Conservation (phyloP, 441 rosid species). For the Kokia cookei region DNA sequence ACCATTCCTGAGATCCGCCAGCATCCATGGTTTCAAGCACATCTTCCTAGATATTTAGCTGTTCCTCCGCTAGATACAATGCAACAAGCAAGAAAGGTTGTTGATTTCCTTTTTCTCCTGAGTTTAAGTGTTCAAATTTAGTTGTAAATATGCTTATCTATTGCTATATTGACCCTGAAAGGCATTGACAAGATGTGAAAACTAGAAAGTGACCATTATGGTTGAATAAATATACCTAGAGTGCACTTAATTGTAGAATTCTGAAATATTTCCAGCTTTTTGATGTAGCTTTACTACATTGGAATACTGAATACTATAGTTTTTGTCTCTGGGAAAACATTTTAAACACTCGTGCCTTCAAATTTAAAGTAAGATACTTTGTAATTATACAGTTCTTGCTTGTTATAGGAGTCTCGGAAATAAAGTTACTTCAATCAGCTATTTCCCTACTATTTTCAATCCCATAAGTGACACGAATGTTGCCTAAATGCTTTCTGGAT, state of each 20-base stretch:
- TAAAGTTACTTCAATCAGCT: background rate
- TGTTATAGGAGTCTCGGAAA: background rate
- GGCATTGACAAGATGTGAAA: background rate
- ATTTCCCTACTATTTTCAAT: background rate
- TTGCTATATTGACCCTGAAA: background rate
- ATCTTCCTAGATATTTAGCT: constrained; percentile 93
- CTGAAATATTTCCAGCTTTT: background rate
- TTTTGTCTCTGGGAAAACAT: background rate
- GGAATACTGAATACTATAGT: background rate
- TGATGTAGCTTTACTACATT: background rate
- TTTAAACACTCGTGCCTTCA: background rate
- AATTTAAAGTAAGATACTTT: background rate
- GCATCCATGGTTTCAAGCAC: constrained; percentile 92
- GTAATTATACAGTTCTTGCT: background rate
- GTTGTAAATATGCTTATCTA: background rate
- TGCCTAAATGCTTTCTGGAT: background rate
- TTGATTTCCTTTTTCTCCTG: background rate
- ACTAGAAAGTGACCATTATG: background rate
- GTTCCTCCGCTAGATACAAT: constrained; percentile 93
- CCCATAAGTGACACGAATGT: background rate
- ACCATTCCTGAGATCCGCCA: constrained; percentile 93
- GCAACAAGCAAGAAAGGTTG: constrained; percentile 97
- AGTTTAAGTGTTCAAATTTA: background rate
- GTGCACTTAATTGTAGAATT: background rate
- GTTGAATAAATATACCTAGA: background rate